Evolutionary conservation across 768 basidiomycete species (phyloP).

Genomic region (Wakefieldia striispora): DNA sequence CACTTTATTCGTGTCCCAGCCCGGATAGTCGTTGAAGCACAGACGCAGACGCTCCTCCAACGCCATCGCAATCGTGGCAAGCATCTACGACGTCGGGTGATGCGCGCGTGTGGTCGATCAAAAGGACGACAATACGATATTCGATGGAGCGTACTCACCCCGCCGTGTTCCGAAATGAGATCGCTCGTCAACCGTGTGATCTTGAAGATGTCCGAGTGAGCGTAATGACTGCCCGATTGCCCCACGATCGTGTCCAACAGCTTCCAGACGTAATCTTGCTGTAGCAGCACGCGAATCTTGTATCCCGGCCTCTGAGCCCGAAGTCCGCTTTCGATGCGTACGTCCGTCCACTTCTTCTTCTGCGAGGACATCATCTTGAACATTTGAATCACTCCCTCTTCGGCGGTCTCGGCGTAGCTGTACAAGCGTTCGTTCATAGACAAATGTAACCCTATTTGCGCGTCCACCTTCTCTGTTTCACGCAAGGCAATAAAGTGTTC

Average conservation of each 20-base stretch:
- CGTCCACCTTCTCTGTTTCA: too few species aligned
- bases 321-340: not conserved
- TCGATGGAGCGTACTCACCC: not conserved
- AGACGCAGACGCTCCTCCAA: too few species aligned
- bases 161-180: not conserved
- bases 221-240: not conserved
- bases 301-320: not conserved
- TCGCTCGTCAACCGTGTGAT: not conserved
- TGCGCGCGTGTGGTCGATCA: too few species aligned
- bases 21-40: too few species aligned
- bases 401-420: not conserved
- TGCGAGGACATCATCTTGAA: not conserved
- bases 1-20: too few species aligned
- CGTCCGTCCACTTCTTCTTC: not conserved
- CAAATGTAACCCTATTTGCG: not conserved
- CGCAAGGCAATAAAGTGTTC: too few species aligned
- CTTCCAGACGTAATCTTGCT: not conserved
- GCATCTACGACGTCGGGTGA: too few species aligned
- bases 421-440: constrained; percentile 1
- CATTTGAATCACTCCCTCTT: not conserved
- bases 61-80: too few species aligned
- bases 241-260: not conserved
- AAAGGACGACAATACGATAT: too few species aligned
- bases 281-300: not conserved
- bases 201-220: not conserved